Percentiles rank a stretch among this genome's conserved stretches.
Evolutionary conservation across 2,329 filamentous ascomycete species (phyloP).

Genomic region (Aureobasidium lini): DNA sequence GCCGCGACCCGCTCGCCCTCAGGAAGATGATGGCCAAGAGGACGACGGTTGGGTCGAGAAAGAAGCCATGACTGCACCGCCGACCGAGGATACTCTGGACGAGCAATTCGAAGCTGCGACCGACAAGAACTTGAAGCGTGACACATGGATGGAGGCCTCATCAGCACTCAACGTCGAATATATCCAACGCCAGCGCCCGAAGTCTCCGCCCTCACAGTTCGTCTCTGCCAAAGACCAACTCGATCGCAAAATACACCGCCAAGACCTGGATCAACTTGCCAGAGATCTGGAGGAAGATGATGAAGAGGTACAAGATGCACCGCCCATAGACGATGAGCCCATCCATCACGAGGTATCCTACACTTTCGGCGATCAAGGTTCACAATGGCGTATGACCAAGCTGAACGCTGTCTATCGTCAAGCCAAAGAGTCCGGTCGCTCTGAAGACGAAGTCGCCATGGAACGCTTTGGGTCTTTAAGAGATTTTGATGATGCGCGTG

Average conservation of each 20-base stretch:
- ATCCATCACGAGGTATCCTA: constrained; percentile 63
- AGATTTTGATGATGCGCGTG: constrained; percentile 84
- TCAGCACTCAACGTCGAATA: constrained; percentile 80
- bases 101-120: constrained; percentile 32
- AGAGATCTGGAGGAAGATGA: constrained; percentile 54
- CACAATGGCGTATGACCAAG: constrained; percentile 94
- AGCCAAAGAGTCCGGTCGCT: constrained; percentile 63
- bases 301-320: constrained; percentile 27
- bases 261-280: constrained; percentile 71
- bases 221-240: constrained; percentile 50
- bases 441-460: constrained; percentile 73
- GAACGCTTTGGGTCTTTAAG: constrained; percentile 74
- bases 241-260: constrained; percentile 65
- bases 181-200: constrained; percentile 54
- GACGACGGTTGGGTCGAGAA: constrained; percentile 37
- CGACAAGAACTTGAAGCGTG: constrained; percentile 51
- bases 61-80: constrained; percentile 33
- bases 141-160: constrained; percentile 92
- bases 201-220: constrained; percentile 37
- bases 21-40: constrained; percentile 39
- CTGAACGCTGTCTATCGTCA: constrained; percentile 76
- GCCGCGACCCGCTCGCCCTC: constrained; percentile 25
- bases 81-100: constrained; percentile 38
- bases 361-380: constrained; percentile 80
- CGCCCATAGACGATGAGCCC: constrained; percentile 41